A percentile compares a stretch with the other conserved stretches of the same genome.
phyloP scores from a whole-genome alignment of 352 stramenopile species.

The Phytopythium helicoides region DNA sequence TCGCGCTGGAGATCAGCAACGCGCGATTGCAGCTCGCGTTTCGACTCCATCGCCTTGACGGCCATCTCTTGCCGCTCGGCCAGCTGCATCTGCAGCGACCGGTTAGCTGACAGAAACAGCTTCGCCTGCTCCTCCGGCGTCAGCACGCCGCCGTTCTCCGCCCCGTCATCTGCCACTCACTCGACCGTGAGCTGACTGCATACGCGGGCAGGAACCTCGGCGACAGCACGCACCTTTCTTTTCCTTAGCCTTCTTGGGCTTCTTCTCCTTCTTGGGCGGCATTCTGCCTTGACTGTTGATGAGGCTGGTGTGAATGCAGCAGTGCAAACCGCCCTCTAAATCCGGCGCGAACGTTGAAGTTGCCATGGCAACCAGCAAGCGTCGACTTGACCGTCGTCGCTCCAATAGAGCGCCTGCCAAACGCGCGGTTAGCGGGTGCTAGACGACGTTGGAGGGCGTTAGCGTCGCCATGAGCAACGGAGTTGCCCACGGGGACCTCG shows the following conservation, averaged over 20 bases:
- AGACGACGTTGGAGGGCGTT: neutral
- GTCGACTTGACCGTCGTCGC: conserved; percentile 1
- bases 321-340: no score
- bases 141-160: conserved; percentile 69
- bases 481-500: conserved; percentile 39
- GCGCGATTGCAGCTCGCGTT: conserved; percentile 79
- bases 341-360: no score
- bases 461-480: conserved; percentile 46
- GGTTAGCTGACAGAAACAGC: conserved; percentile 79
- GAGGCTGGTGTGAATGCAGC: neutral
- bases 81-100: conserved; percentile 88
- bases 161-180: conserved; percentile 46
- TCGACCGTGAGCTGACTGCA: neutral
- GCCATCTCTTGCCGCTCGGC: conserved; percentile 85
- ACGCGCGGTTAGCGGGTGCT: neutral
- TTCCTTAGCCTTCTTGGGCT: conserved; percentile 68
- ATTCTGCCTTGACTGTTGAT: conserved; percentile 15
- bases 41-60: conserved; percentile 86
- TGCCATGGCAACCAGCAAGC: no score
- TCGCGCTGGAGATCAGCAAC: conserved; percentile 81
- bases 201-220: no score
- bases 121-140: conserved; percentile 83
- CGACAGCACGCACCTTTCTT: conserved; percentile 68
- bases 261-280: conserved; percentile 78
- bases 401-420: neutral